Percentiles rank a stretch among this genome's conserved stretches.
Evolutionary conservation across 805 yeast species (phyloP).

Genomic region (Soucietia sequanensis): DNA sequence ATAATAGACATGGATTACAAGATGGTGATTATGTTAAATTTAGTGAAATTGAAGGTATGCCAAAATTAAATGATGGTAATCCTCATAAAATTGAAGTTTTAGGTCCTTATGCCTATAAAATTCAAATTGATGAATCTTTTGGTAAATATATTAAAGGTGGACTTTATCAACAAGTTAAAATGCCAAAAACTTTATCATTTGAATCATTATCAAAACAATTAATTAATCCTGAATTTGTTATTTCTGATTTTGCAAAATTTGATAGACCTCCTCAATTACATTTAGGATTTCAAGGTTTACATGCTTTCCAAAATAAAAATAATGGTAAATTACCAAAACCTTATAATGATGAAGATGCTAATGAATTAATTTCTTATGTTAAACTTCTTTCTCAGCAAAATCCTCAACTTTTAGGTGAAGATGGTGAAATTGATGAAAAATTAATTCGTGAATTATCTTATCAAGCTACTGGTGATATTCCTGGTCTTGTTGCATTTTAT

Average conservation of each 20-base stretch:
- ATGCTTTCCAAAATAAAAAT: conserved; percentile 65
- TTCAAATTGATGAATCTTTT: conserved; percentile 52
- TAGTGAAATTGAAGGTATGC: conserved; percentile 80
- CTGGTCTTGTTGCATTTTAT: conserved; percentile 82
- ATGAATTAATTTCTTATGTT: conserved; percentile 58
- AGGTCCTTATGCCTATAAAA: conserved; percentile 93
- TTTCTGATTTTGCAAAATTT: conserved; percentile 90
- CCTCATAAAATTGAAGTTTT: conserved; percentile 76
- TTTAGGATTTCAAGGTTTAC: conserved; percentile 86
- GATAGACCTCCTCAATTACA: conserved; percentile 91
- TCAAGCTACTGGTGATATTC: conserved; percentile 90
- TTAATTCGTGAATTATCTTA: conserved; percentile 70
- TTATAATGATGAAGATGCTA: conserved; percentile 70
- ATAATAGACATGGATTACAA: conserved; percentile 87
- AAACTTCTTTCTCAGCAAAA: conserved; percentile 55
- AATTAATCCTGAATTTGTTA: conserved; percentile 70
- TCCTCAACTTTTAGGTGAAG: conserved; percentile 58
- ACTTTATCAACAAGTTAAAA: conserved; percentile 86
- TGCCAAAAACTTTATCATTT: conserved; percentile 65
- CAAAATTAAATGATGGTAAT: conserved; percentile 67
- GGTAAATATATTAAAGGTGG: conserved; percentile 84
- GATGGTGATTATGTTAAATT: conserved; percentile 90
- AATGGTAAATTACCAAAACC: conserved; percentile 74
- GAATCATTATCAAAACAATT: conserved; percentile 65
- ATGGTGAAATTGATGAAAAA: conserved; percentile 54